A percentile compares a stretch with the other conserved stretches of the same genome.
Evolutionary conservation across 2,329 filamentous ascomycete species (phyloP).

Genomic region (Colletotrichum sp.): DNA sequence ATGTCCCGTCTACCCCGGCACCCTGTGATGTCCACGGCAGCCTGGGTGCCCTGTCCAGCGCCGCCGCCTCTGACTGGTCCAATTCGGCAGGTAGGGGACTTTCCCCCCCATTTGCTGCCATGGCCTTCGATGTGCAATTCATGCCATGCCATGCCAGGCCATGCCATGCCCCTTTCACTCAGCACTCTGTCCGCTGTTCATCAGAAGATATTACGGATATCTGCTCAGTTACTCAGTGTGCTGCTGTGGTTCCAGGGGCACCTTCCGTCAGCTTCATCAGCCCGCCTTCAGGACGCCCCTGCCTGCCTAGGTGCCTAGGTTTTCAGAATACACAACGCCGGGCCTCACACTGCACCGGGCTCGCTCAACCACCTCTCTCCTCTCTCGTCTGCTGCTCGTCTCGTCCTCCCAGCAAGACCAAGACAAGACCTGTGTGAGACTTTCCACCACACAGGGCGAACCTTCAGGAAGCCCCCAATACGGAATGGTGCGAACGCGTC

Average conservation of each 20-base stretch:
- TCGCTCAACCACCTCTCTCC: not conserved
- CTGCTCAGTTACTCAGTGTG: not conserved
- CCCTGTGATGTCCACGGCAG: constrained; percentile 1
- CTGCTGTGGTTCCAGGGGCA: not conserved
- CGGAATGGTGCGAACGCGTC: constrained; percentile 12
- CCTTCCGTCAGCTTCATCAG: not conserved
- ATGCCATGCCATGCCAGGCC: not conserved
- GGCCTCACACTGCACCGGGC: not conserved
- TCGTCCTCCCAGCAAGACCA: not conserved
- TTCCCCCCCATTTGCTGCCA: not conserved
- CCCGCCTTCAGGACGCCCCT: not conserved
- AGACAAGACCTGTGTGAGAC: not conserved
- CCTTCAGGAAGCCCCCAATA: not conserved
- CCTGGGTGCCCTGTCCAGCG: not conserved
- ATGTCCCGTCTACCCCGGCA: not conserved
- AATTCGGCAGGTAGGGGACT: not conserved
- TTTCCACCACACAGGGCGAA: not conserved
- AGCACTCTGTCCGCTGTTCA: not conserved
- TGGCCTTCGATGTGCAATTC: not conserved
- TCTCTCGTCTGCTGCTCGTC: not conserved
- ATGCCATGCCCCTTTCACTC: not conserved
- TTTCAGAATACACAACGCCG: not conserved
- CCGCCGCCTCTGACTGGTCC: constrained; percentile 6
- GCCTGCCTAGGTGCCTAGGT: not conserved
- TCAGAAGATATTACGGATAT: not conserved